Evolutionary conservation across 2,329 filamentous ascomycete genomes (phyloP).

Genomic region (Parascedosporium putredinis): DNA sequence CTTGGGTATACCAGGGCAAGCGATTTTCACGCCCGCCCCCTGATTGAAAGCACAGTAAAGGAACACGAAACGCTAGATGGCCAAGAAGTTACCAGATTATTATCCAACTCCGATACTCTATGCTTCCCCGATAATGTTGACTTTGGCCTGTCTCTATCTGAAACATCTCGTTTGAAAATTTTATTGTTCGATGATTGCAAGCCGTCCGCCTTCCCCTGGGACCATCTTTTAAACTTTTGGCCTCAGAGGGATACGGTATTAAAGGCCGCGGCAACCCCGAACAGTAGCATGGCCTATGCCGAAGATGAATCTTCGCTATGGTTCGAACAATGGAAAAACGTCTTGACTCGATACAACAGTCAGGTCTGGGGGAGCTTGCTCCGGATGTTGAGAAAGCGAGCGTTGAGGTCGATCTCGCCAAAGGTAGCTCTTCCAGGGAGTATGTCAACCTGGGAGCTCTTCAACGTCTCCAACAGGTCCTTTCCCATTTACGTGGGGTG

Average conservation of each 20-base stretch:
- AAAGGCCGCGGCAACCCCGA: too few relatives aligned
- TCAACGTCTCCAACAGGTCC: conserved; percentile 24
- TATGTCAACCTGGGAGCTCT: conserved; percentile 17
- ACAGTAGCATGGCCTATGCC: too few relatives aligned
- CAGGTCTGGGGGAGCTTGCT: conserved; percentile 59
- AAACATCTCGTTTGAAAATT: conserved; percentile 7
- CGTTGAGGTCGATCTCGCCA: conserved; percentile 39
- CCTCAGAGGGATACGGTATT: conserved; percentile 27
- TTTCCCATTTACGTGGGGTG: conserved; percentile 25
- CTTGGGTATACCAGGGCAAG: too few relatives aligned
- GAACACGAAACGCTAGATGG: conserved; percentile 27
- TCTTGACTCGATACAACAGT: conserved; percentile 48
- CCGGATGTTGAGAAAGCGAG: conserved; percentile 45
- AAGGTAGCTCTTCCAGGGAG: conserved; percentile 14
- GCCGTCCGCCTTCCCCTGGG: conserved; percentile 22
- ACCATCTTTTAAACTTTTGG: conserved; percentile 39
- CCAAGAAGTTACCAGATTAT: conserved; percentile 26
- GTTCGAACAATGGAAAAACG: conserved; percentile 45
- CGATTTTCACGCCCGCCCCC: too few relatives aligned
- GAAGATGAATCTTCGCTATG: conserved; percentile 31
- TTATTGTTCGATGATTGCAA: conserved; percentile 2
- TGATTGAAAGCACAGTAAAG: conserved; percentile 16
- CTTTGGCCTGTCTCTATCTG: conserved; percentile 5
- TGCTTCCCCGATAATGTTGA: conserved; percentile 9
- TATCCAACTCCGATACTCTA: conserved; percentile 29